phyloP scores from a whole-genome alignment of 352 stramenopile genomes.

The Pythium myriotylum region DNA sequence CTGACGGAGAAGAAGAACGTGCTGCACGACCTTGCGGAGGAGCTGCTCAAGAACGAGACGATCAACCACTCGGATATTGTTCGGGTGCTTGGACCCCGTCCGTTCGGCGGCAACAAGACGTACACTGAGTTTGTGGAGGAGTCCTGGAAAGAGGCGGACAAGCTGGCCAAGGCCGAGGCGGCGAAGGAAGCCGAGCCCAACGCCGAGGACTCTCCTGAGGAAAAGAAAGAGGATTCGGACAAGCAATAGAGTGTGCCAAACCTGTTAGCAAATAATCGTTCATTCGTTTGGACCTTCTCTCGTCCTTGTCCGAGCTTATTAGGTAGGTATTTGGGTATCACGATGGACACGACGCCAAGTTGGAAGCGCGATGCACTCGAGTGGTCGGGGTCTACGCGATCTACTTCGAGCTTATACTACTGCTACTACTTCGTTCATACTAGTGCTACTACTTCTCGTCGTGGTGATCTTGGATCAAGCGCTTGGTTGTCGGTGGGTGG shows the following conservation, averaged over 20 bases:
- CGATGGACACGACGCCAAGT: no score
- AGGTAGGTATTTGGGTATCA: no score
- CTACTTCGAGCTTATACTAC: conserved; percentile 14
- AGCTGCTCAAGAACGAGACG: conserved; percentile 98
- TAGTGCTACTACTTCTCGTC: not conserved
- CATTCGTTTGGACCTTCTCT: not conserved
- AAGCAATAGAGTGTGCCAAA: conserved; percentile 25
- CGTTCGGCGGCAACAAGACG: conserved; percentile 93
- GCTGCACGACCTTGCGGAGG: conserved; percentile 93
- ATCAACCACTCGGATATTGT: conserved; percentile 99
- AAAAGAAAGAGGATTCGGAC: conserved; percentile 22
- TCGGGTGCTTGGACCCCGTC: conserved; percentile 92
- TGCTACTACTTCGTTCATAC: conserved; percentile 5
- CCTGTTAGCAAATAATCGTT: not conserved
- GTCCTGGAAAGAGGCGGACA: conserved; percentile 86
- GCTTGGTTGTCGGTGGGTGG: not conserved
- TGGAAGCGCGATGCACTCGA: no score
- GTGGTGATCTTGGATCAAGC: not conserved
- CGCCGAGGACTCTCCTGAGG: conserved; percentile 9
- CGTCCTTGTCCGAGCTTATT: no score
- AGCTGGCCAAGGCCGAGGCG: conserved; percentile 36
- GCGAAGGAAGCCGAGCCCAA: conserved; percentile 32
- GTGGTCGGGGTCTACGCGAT: not conserved
- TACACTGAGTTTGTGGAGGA: conserved; percentile 97
- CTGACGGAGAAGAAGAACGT: conserved; percentile 93